A percentile compares a stretch with the other conserved stretches of the same genome.
Evolutionary conservation across 768 basidiomycete species (phyloP).

Genomic region (Candolleomyces eurysporus): DNA sequence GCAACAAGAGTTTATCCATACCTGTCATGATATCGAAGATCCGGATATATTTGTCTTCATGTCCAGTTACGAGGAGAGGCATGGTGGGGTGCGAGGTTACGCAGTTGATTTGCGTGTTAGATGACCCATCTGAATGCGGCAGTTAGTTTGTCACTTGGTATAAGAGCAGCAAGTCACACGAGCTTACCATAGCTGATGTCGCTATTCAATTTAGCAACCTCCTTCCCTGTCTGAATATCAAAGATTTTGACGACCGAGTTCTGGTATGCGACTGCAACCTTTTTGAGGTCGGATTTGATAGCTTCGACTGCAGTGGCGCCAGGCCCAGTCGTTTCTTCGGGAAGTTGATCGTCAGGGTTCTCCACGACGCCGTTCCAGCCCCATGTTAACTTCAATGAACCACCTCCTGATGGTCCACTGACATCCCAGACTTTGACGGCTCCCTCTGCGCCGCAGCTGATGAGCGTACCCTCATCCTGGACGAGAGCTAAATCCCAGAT

Average conservation of each 20-base stretch:
- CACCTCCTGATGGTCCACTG: slow-evolving; percentile 59
- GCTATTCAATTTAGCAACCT: slow-evolving; percentile 58
- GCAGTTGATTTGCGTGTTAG: slow-evolving; percentile 79
- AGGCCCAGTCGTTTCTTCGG: slow-evolving; percentile 51
- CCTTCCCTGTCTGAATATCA: slow-evolving; percentile 86
- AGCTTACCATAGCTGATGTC: slow-evolving; percentile 57
- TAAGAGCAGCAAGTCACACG: not conserved
- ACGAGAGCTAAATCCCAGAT: slow-evolving; percentile 94
- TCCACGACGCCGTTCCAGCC: slow-evolving; percentile 67
- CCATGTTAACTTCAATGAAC: slow-evolving; percentile 75
- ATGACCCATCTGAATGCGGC: slow-evolving; percentile 57
- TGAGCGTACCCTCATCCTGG: slow-evolving; percentile 78
- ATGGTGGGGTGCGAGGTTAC: slow-evolving; percentile 90
- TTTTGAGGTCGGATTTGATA: slow-evolving; percentile 78
- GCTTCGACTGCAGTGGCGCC: slow-evolving; percentile 85
- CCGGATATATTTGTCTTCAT: slow-evolving; percentile 92
- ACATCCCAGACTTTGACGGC: slow-evolving; percentile 94
- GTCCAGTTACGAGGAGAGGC: slow-evolving; percentile 82
- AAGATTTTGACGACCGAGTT: slow-evolving; percentile 90
- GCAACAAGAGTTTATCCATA: slow-evolving; percentile 31
- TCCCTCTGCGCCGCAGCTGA: slow-evolving; percentile 91
- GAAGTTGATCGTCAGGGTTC: slow-evolving; percentile 36
- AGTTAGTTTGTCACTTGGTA: not conserved
- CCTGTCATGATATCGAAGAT: slow-evolving; percentile 85
- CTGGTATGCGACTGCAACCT: slow-evolving; percentile 87